These are phyloP conservation scores for Pseudogymnoascus verrucosus DNA, from an alignment of 2,329 filamentous ascomycete species.

Conservation along the genomic window DNA sequence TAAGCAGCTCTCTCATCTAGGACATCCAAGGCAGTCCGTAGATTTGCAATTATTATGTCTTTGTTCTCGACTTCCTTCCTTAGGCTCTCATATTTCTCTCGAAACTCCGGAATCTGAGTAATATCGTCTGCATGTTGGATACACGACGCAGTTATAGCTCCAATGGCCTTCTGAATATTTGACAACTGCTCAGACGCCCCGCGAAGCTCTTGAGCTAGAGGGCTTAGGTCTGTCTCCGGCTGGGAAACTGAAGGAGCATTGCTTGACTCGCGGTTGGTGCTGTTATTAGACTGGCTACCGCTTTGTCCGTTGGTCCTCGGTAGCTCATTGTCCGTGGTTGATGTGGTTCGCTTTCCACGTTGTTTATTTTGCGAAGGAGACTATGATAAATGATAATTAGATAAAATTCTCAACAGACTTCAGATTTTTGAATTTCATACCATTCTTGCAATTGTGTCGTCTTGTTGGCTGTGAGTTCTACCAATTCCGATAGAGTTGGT, in stretches of 20 bases:
- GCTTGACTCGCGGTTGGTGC: background rate
- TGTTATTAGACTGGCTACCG: background rate
- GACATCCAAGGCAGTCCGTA: background rate
- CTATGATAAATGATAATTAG: background rate
- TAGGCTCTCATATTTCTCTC: background rate
- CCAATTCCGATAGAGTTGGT: background rate
- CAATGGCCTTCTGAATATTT: background rate
- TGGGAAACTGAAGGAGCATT: background rate
- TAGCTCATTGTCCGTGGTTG: background rate
- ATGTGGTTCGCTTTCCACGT: background rate
- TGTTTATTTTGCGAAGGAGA: background rate
- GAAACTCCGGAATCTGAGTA: background rate
- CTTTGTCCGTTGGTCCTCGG: background rate
- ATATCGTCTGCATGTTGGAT: background rate
- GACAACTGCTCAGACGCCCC: background rate
- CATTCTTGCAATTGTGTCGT: background rate
- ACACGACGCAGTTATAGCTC: background rate
- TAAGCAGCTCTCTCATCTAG: background rate
- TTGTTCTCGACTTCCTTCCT: background rate
- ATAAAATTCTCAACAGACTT: background rate
- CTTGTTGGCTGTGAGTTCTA: background rate
- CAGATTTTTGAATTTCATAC: background rate
- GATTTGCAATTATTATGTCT: background rate
- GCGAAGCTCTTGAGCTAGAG: background rate
- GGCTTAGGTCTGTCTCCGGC: background rate